Conservation (phyloP, 2,329 filamentous ascomycete species). For the Podosphaera aphanis region DNA sequence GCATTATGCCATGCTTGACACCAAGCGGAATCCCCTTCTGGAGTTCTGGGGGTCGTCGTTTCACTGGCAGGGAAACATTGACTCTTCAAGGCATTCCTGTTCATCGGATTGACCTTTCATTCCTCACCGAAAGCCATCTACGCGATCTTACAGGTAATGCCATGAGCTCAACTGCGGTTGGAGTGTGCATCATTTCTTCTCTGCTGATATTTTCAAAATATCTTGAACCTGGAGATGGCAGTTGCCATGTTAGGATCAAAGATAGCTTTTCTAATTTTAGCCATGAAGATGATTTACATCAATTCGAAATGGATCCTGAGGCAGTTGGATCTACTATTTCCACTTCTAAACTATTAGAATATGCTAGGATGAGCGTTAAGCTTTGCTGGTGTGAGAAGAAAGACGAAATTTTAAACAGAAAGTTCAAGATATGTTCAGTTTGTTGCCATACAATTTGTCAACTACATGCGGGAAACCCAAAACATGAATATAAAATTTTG, state of each 20-base stretch:
- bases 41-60: constrained; percentile 32
- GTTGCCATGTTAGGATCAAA: background rate
- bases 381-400: constrained; percentile 35
- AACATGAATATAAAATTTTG: constrained; percentile 13
- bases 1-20: constrained; percentile 43
- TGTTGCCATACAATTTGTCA: constrained; percentile 32
- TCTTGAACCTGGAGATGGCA: background rate
- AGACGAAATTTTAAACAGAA: constrained; percentile 16
- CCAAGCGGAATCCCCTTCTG: constrained; percentile 38
- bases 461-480: constrained; percentile 27
- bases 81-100: constrained; percentile 45
- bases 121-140: constrained; percentile 35
- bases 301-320: background rate
- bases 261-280: background rate
- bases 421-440: constrained; percentile 23
- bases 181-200: constrained; percentile 33
- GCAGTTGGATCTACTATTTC: constrained; percentile 2
- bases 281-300: background rate
- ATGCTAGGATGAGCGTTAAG: constrained; percentile 17
- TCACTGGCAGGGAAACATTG: constrained; percentile 40
- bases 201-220: constrained; percentile 20
- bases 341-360: constrained; percentile 4
- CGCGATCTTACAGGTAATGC: constrained; percentile 57
- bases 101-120: constrained; percentile 35
- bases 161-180: constrained; percentile 54